Conservation (phyloP, 2,329 filamentous ascomycete species). For the Zasmidium citrigriseum region DNA sequence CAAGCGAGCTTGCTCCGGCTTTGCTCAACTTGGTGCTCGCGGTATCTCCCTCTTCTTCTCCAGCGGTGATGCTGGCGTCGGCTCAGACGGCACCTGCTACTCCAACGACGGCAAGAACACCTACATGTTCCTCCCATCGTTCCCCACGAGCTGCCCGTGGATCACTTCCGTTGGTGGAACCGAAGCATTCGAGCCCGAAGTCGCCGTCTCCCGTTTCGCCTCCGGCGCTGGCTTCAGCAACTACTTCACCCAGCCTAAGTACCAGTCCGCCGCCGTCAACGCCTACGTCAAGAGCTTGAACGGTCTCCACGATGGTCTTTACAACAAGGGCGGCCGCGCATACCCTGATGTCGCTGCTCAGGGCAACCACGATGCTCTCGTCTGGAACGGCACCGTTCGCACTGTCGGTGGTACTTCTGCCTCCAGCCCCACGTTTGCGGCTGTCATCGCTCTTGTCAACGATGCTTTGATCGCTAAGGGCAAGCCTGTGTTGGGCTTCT, state of each 20-base stretch:
- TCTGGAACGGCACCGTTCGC: conserved; percentile 42
- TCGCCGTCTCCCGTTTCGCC: conserved; percentile 56
- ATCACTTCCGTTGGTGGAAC: conserved; percentile 52
- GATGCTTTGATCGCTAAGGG: conserved; percentile 57
- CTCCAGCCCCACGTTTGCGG: conserved; percentile 59
- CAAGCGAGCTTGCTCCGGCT: conserved; percentile 59
- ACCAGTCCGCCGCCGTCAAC: conserved; percentile 44
- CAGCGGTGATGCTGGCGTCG: conserved; percentile 63
- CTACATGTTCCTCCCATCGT: conserved; percentile 45
- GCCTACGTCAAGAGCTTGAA: conserved; percentile 46
- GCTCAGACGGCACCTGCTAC: conserved; percentile 46
- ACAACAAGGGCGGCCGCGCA: conserved; percentile 47
- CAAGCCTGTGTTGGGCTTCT: conserved; percentile 55
- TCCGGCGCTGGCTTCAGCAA: conserved; percentile 50
- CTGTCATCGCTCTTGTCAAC: conserved; percentile 63
- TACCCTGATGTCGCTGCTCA: conserved; percentile 54
- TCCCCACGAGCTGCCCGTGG: conserved; percentile 52
- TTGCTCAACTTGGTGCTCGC: conserved; percentile 66
- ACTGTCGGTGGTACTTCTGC: conserved; percentile 53
- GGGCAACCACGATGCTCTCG: conserved; percentile 43
- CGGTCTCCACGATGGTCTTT: conserved; percentile 43
- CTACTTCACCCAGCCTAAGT: conserved; percentile 45
- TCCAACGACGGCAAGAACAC: conserved; percentile 49
- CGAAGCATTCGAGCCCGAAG: conserved; percentile 44
- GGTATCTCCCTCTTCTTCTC: conserved; percentile 67